phyloP scores from a whole-genome alignment of 108 stramenopile genomes.

The Cylindrotheca fusiformis region DNA sequence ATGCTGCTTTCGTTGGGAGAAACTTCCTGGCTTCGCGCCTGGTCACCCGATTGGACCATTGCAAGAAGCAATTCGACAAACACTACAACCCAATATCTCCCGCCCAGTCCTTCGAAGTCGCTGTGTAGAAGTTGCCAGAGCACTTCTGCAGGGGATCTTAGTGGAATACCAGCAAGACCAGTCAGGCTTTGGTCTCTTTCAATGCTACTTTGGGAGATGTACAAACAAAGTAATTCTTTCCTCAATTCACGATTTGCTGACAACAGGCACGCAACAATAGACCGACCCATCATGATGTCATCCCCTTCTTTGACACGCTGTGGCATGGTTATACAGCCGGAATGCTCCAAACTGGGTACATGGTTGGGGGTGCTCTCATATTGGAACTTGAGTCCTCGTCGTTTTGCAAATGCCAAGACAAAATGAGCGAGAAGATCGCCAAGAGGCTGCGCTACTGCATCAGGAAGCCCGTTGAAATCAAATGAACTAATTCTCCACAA shows the following conservation, averaged over 20 bases:
- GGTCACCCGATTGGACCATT: not conserved
- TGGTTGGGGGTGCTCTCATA: not conserved
- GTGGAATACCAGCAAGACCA: not conserved
- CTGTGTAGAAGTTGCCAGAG: slow-evolving; percentile 57
- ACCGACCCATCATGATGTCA: slow-evolving; percentile 26
- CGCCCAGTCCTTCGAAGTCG: slow-evolving; percentile 69
- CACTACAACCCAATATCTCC: slow-evolving; percentile 62
- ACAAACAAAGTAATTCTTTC: slow-evolving; percentile 24
- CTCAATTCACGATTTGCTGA: slow-evolving; percentile 39
- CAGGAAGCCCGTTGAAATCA: slow-evolving; percentile 61
- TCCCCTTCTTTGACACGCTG: slow-evolving; percentile 16
- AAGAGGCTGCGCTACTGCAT: slow-evolving; percentile 59
- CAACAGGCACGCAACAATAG: slow-evolving; percentile 42
- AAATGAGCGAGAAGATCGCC: slow-evolving; percentile 57
- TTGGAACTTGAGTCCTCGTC: not conserved
- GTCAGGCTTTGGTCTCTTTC: not conserved
- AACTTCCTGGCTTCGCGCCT: not conserved
- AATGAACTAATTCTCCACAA: slow-evolving; percentile 58
- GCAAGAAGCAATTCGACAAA: slow-evolving; percentile 55
- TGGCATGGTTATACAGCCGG: not conserved
- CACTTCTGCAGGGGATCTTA: slow-evolving; percentile 27
- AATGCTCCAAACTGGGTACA: not conserved
- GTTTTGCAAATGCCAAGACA: slow-evolving; percentile 27
- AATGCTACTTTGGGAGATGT: slow-evolving; percentile 11
- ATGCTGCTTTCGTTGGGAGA: not conserved